A percentile compares a stretch with the other conserved stretches of the same genome.
These are phyloP conservation scores for Endoconidiophora laricicola DNA, from an alignment of 2,329 filamentous ascomycete species.

Conservation along the genomic window DNA sequence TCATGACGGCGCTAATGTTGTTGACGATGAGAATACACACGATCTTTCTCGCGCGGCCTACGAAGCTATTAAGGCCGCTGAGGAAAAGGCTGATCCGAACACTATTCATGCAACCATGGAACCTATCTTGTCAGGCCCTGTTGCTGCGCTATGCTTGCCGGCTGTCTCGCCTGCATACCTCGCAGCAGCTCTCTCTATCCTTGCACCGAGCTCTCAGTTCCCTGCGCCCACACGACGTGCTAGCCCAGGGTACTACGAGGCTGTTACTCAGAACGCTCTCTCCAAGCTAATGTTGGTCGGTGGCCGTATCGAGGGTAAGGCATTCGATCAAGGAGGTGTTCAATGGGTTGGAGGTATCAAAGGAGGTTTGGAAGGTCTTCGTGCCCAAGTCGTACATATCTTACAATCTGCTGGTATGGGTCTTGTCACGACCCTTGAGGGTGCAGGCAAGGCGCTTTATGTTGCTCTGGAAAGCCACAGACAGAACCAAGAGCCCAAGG, in stretches of 20 bases:
- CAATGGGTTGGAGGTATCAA: conserved; percentile 55
- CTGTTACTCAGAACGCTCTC: conserved; percentile 59
- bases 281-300: conserved; percentile 79
- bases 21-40: conserved; percentile 22
- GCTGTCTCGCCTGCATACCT: conserved; percentile 70
- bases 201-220: conserved; percentile 58
- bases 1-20: conserved; percentile 37
- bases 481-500: conserved; percentile 51
- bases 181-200: conserved; percentile 60
- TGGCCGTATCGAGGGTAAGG: conserved; percentile 68
- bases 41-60: conserved; percentile 39
- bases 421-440: conserved; percentile 63
- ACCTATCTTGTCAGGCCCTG: conserved; percentile 63
- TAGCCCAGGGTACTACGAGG: conserved; percentile 69
- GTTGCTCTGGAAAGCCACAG: conserved; percentile 72
- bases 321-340: conserved; percentile 60
- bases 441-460: conserved; percentile 66
- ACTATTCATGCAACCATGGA: conserved; percentile 41
- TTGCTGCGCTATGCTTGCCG: conserved; percentile 68
- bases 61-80: conserved; percentile 26
- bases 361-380: conserved; percentile 64
- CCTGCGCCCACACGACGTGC: conserved; percentile 60
- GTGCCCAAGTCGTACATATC: conserved; percentile 64
- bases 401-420: conserved; percentile 66
- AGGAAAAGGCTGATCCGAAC: conserved; percentile 22